Percentiles rank a stretch among this genome's conserved stretches.
phyloP scores from a whole-genome alignment of 345 rosid genomes.

The Sisymbrium altissimum region DNA sequence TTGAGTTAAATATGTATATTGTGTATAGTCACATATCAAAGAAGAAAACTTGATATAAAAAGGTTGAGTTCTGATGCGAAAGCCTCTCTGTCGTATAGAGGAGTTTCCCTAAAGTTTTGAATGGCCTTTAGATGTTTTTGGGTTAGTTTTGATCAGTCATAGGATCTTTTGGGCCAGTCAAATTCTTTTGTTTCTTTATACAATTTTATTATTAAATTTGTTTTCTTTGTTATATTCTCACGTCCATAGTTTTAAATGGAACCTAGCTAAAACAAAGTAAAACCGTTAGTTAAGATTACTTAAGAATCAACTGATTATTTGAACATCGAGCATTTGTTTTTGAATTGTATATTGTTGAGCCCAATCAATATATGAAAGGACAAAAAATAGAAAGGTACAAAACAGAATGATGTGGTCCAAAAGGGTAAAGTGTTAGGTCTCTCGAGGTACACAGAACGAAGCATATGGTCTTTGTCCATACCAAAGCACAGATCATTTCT shows the following conservation, averaged over 20 bases:
- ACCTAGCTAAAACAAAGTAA: background rate
- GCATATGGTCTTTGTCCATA: conserved; percentile 27
- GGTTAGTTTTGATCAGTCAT: no score
- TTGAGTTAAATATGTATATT: background rate
- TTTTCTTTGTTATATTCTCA: background rate
- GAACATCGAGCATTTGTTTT: background rate
- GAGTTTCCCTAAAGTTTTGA: no score
- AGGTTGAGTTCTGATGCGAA: no score
- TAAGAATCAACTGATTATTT: background rate
- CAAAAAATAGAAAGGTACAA: conserved; percentile 6
- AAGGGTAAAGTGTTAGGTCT: conserved; percentile 26
- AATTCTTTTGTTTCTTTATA: no score
- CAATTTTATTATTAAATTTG: no score
- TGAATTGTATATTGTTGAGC: background rate
- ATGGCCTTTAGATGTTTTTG: background rate
- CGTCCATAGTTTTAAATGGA: background rate
- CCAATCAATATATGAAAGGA: background rate
- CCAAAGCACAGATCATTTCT: background rate
- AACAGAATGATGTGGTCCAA: conserved; percentile 35
- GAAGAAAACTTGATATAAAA: background rate
- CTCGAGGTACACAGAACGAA: conserved; percentile 28
- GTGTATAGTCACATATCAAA: background rate
- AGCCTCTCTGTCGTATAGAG: no score
- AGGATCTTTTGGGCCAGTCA: no score
- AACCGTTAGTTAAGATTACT: background rate